Evolutionary conservation across 116 monocot genomes (phyloP).

Genomic region (Dioscorea cayenensis): DNA sequence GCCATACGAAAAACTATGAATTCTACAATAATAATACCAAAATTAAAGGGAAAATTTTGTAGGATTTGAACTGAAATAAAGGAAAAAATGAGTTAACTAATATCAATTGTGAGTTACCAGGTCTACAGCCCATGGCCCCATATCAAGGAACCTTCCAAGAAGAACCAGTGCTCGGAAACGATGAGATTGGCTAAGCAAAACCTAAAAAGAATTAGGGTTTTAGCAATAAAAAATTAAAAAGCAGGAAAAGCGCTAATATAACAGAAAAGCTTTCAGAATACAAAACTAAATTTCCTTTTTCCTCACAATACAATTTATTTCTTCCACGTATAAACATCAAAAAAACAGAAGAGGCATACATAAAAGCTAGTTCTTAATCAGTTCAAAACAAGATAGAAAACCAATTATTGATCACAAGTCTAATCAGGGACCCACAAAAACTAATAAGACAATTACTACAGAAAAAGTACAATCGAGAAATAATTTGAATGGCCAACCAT

Average conservation of each 20-base stretch:
- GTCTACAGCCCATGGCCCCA: slow-evolving; percentile 98
- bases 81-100: not conserved
- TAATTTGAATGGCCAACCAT: too few species aligned
- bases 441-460: too few species aligned
- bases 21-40: not conserved
- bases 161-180: slow-evolving; percentile 90
- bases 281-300: too few species aligned
- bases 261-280: too few species aligned
- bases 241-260: not conserved
- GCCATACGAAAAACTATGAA: slow-evolving; percentile 6
- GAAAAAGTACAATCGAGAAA: too few species aligned
- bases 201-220: slow-evolving; percentile 29
- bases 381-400: too few species aligned
- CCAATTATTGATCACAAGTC: too few species aligned
- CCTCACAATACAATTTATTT: too few species aligned
- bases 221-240: not conserved
- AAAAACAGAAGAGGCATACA: too few species aligned
- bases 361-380: too few species aligned
- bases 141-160: slow-evolving; percentile 98
- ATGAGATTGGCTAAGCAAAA: slow-evolving; percentile 96
- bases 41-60: slow-evolving; percentile 3
- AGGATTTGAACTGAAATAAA: not conserved
- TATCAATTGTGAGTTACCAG: slow-evolving; percentile 32
- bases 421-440: too few species aligned
- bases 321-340: too few species aligned